Base-by-base conservation (phyloP, 2,329 filamentous ascomycete genomes). In the Pseudogymnoascus sp. region DNA sequence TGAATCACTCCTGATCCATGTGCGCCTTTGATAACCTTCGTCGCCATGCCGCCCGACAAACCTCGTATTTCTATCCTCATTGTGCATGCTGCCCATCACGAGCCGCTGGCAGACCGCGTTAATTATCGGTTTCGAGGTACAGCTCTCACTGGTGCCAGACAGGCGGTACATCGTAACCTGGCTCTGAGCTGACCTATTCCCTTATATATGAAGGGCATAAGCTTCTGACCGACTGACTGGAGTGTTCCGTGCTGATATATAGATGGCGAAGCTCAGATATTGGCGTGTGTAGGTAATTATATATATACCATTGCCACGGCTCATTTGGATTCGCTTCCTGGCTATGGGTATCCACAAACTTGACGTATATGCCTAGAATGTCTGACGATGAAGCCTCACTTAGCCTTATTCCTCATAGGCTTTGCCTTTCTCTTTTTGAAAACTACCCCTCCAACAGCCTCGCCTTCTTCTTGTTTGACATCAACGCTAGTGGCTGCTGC, bases 341-440 rank as follows among this genome's bases (percentile, higher is more conserved):
- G 29, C 21, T 7, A 27, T 25, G 41, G 41, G 41, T 44, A 44
- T 5, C 29, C 44, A n/a, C 27, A 10, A 7, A 51, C 4, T 13
- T 2, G 8, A 3, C 8, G 12, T 7, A 2, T 17, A 3, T 55
- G 29, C 17, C n/a, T 33, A 33, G 31, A 12, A 33, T 38, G 58
- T 39, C 13, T 10, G 17, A 2, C 12, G 17, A 38, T 39, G 10
- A 55, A n/a, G 12, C 15, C 59, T 61, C 59, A 48, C 9, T 25
- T 42, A 4, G 69, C 86, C 71, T 82, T 86, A 67, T 86, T 81
- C 17, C 85, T 81, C 36, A 86, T 79, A 59, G 80, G 83, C 77
- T 86, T 88, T 12, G 84, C 79, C 71, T 91, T 93, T 61, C 90
- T 79, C 77, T 92, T 92, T 76, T 92, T 93, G 75, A 93, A 94